Percentiles rank a stretch among this genome's conserved stretches.
Conservation (phyloP, 1,139 yeast species). For the Suhomyces bribrorum region DNA sequence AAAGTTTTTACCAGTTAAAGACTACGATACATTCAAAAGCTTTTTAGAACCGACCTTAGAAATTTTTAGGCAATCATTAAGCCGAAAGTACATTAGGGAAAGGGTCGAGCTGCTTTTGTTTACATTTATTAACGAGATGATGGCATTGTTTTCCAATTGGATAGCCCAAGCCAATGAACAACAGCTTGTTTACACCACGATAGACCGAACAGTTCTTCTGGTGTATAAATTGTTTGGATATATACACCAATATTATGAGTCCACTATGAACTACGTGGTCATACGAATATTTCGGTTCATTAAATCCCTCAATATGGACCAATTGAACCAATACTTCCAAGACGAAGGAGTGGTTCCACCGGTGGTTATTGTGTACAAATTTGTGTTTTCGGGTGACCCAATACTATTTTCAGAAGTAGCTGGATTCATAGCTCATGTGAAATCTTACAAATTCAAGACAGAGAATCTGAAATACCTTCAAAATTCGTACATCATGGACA, state of each 20-base stretch:
- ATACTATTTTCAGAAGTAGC: slow-evolving; percentile 49
- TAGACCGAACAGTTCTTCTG: slow-evolving; percentile 12
- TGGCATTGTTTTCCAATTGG: slow-evolving; percentile 8
- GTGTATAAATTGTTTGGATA: slow-evolving; percentile 11
- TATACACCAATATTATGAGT: not conserved
- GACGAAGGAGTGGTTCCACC: slow-evolving; percentile 34
- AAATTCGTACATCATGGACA: slow-evolving; percentile 58
- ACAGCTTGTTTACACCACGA: slow-evolving; percentile 4
- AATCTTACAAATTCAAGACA: slow-evolving; percentile 32
- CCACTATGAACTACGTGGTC: slow-evolving; percentile 2
- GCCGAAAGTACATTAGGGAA: not conserved
- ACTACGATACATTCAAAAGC: slow-evolving; percentile 1
- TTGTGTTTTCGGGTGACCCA: slow-evolving; percentile 44
- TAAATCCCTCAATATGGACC: slow-evolving; percentile 11
- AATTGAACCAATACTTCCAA: slow-evolving; percentile 15
- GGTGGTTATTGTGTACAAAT: slow-evolving; percentile 36
- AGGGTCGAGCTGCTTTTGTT: not conserved
- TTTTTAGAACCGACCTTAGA: slow-evolving; percentile 6
- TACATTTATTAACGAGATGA: slow-evolving; percentile 7
- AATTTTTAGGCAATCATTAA: not conserved
- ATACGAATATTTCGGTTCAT: slow-evolving; percentile 16
- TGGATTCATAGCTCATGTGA: slow-evolving; percentile 49
- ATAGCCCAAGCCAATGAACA: not conserved
- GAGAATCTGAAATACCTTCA: slow-evolving; percentile 38
- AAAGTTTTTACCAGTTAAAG: slow-evolving; percentile 9